phyloP scores from a whole-genome alignment of 805 yeast genomes.

The Saccharomyces eubayanus region DNA sequence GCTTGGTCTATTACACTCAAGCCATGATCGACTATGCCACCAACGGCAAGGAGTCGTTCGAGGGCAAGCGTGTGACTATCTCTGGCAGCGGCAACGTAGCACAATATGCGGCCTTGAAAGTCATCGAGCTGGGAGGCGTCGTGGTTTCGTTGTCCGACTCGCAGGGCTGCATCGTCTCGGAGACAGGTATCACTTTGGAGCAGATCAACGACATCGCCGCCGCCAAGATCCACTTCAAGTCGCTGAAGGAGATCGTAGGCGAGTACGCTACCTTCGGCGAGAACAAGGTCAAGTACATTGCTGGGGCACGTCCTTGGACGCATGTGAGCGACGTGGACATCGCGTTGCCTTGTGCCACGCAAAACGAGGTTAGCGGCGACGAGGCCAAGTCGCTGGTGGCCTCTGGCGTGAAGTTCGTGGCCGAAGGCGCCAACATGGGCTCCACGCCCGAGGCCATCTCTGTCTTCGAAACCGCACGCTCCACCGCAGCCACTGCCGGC shows the following conservation, averaged over 20 bases:
- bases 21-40: conserved; percentile 94
- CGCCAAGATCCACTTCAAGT: conserved; percentile 72
- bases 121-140: conserved; percentile 90
- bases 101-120: conserved; percentile 96
- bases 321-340: conserved; percentile 86
- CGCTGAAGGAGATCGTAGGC: conserved; percentile 59
- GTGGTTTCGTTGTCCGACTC: conserved; percentile 94
- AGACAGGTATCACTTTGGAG: conserved; percentile 73
- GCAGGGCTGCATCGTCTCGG: conserved; percentile 75
- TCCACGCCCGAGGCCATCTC: conserved; percentile 95
- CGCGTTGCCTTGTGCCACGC: conserved; percentile 97
- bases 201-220: conserved; percentile 68
- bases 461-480: conserved; percentile 80
- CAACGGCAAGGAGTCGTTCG: conserved; percentile 78
- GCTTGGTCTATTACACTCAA: conserved; percentile 92
- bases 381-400: conserved; percentile 93
- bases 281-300: conserved; percentile 63
- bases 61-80: conserved; percentile 90
- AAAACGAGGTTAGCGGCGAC: conserved; percentile 93
- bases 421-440: conserved; percentile 99
- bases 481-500: conserved; percentile 33
- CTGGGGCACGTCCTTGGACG: conserved; percentile 95
- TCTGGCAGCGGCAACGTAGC: conserved; percentile 99
- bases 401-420: conserved; percentile 85
- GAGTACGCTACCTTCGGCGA: conserved; percentile 51